Percentiles rank a stretch among this genome's conserved stretches.
Conservation (phyloP, 2,329 filamentous ascomycete genomes). For the Aspergillus versicolor region DNA sequence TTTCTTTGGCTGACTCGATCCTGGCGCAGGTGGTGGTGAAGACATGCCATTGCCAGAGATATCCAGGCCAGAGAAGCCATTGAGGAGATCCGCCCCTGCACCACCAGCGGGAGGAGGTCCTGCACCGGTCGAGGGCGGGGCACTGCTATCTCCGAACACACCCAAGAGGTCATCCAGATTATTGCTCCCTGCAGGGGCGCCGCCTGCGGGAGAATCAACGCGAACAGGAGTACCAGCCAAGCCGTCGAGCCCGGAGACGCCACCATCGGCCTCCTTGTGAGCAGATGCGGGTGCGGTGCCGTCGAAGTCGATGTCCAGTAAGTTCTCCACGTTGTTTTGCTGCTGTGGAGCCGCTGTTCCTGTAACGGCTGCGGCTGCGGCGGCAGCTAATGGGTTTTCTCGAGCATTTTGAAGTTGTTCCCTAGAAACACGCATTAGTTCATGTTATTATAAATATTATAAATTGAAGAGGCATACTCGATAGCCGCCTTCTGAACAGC, state of each 20-base stretch:
- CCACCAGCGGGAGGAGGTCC: constrained; percentile 29
- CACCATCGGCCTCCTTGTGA: constrained; percentile 61
- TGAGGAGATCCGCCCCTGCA: constrained; percentile 61
- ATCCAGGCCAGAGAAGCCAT: constrained; percentile 80
- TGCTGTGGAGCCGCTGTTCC: constrained; percentile 53
- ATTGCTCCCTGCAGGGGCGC: constrained; percentile 42
- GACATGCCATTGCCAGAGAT: constrained; percentile 55
- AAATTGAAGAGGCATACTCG: constrained; percentile 54
- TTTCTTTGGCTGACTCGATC: constrained; percentile 41
- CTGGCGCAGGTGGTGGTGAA: constrained; percentile 22
- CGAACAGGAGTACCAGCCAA: constrained; percentile 58
- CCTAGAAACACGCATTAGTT: constrained; percentile 34
- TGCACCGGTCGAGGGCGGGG: constrained; percentile 32
- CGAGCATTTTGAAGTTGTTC: constrained; percentile 89
- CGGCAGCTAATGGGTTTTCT: constrained; percentile 91
- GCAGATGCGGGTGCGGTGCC: constrained; percentile 87
- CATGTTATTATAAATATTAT: not conserved
- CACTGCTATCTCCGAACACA: constrained; percentile 57
- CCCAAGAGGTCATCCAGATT: constrained; percentile 82
- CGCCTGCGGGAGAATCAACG: constrained; percentile 45
- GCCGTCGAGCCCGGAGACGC: constrained; percentile 63
- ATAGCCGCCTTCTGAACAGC: constrained; percentile 94
- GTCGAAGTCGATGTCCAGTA: constrained; percentile 95
- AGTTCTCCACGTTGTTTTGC: constrained; percentile 85
- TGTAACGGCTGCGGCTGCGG: constrained; percentile 63